Base-by-base conservation (phyloP, 2,329 filamentous ascomycete species). In the Cladophialophora yegresii region DNA sequence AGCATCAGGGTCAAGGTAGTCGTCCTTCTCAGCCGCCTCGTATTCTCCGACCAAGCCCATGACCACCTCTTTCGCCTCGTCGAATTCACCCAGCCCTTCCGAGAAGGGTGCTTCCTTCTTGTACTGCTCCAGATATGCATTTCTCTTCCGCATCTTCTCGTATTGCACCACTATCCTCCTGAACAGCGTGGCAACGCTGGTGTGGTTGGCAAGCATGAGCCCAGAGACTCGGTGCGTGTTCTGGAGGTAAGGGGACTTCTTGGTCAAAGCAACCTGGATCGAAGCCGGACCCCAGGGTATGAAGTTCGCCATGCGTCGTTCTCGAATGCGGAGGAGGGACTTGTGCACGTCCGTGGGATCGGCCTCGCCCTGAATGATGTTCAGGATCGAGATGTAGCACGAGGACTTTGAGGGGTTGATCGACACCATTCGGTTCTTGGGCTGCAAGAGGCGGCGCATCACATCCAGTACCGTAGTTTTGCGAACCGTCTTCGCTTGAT, bases 361-460 rank as follows among this genome's bases (percentile, higher is more conserved):
- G 45, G 96, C 95, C 77, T 99, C 95, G 73, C 95, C 95, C 81
- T 98, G 95, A 72, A 99, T 99, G 73, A 99, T 96, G 78, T 99
- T 98, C 68, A 99, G 83, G 71, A 99, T 98, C 54, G 92, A 96
- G 74, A 99, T 98, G 81, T 99, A 99, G 81, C 95, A 99, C 80
- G 92, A 97, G 81, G 92, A 96, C 81, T 98, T 98, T 73, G 90
- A 91, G 1, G 93, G 93, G 62, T 92, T 89, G 23, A 95, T 96
- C 26, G 93, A 96, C 53, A 99, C 95, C 95, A 99, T 99, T 75
- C 96, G 89, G 79, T 99, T 99, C 83, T 99, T 99, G 45, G 95
- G 95, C 78, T 99, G 96, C 64, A 99, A 82, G 26, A 99, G 82
- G 65, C 95, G 86, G 63, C 95, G 87, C 95, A 99, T 99, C 67